These are phyloP conservation scores for Melampsora larici-populina DNA, from an alignment of 1,284 basidiomycete genomes.

Conservation along the genomic window DNA sequence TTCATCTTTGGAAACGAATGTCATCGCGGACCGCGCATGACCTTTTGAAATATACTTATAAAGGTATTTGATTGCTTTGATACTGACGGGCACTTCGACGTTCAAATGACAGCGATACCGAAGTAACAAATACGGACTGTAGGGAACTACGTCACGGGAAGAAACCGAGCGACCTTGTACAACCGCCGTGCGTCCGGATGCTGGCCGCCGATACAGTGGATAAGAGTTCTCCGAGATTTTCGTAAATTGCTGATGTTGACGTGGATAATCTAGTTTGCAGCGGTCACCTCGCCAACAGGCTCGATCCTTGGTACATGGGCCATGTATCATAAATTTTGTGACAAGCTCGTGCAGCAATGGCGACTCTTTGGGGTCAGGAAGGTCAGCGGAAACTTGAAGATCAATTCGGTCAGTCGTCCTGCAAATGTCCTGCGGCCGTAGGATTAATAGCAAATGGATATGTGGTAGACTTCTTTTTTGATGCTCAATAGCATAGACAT, in stretches of 20 bases:
- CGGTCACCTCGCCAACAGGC: background rate
- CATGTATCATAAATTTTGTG: background rate
- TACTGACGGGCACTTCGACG: background rate
- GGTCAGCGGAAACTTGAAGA: background rate
- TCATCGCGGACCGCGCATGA: background rate
- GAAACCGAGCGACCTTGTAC: background rate
- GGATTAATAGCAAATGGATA: background rate
- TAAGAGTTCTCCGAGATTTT: background rate
- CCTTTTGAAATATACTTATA: slow-evolving; percentile 28
- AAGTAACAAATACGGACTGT: background rate
- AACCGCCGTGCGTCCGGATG: no score
- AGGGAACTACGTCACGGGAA: background rate
- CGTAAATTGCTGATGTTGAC: background rate
- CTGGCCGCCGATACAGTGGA: background rate
- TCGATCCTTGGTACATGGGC: background rate
- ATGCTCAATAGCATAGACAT: background rate
- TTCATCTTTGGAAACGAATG: background rate
- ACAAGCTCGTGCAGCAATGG: background rate
- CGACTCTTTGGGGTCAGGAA: background rate
- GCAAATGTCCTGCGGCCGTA: background rate
- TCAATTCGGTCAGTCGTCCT: background rate
- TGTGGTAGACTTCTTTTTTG: background rate
- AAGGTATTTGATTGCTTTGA: no score
- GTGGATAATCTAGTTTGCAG: slow-evolving; percentile 2
- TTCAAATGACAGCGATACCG: slow-evolving; percentile 13